phyloP scores from a whole-genome alignment of 176 grass and related monocot species.

The Triticum aestivum region IWGSC_CS_RefSeq_v2.1 NC_057797.1:277774310-277774809 shows the following conservation, averaged over 20 bases:
- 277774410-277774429: conserved; percentile 43
- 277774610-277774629: conserved; percentile 50
- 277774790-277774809: conserved; percentile 41
- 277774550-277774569: background rate
- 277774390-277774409: conserved; percentile 63
- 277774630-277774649: conserved; percentile 48
- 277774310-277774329: conserved; percentile 73
- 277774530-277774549: background rate
- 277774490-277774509: conserved; percentile 66
- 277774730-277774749: conserved; percentile 28
- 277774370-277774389: conserved; percentile 60
- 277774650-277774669: conserved; percentile 45
- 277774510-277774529: conserved; percentile 8
- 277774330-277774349: conserved; percentile 73
- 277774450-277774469: conserved; percentile 61
- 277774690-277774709: conserved; percentile 31
- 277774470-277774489: conserved; percentile 73
- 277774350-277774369: conserved; percentile 74
- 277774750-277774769: conserved; percentile 30
- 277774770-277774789: conserved; percentile 7
- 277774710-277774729: conserved; percentile 38
- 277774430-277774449: conserved; percentile 28
- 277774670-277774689: conserved; percentile 58
- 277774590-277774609: conserved; percentile 66
- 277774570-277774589: conserved; percentile 55